phyloP scores from a whole-genome alignment of 106 monocot genomes.

The Dioscorea dumetorum region DNA sequence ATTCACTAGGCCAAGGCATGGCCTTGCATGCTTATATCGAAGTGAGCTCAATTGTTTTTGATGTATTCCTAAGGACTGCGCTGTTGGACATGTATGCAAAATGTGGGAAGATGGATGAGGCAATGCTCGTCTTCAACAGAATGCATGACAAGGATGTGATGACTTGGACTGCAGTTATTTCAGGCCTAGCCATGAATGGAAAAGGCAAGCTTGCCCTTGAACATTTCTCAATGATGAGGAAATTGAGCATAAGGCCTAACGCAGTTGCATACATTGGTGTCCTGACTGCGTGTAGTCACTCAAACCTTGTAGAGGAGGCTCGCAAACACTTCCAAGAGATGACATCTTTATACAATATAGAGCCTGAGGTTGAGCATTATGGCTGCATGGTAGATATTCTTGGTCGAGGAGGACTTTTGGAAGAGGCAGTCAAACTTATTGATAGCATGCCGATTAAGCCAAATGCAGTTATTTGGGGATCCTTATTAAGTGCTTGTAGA shows the following conservation, averaged over 20 bases:
- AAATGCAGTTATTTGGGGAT: constrained; percentile 64
- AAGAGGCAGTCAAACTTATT: constrained; percentile 61
- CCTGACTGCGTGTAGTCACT: constrained; percentile 79
- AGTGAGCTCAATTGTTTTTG: constrained; percentile 16
- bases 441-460: constrained; percentile 59
- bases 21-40: constrained; percentile 52
- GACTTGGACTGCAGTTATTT: constrained; percentile 54
- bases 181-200: constrained; percentile 68
- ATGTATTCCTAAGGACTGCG: constrained; percentile 53
- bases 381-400: constrained; percentile 81
- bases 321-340: constrained; percentile 51
- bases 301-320: constrained; percentile 49
- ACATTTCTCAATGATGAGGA: constrained; percentile 46
- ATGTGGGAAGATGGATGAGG: constrained; percentile 62
- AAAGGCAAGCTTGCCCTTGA: constrained; percentile 46
- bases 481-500: constrained; percentile 62
- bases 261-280: constrained; percentile 57
- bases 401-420: constrained; percentile 40
- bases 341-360: constrained; percentile 27
- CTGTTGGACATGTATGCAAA: constrained; percentile 88
- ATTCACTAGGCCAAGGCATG: constrained; percentile 46
- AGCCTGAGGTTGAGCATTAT: constrained; percentile 86
- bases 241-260: constrained; percentile 48
- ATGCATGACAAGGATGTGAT: constrained; percentile 44
- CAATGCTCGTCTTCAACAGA: constrained; percentile 35